A percentile compares a stretch with the other conserved stretches of the same genome.
These are phyloP conservation scores for Rosellinia necatrix DNA, from an alignment of 2,329 filamentous ascomycete genomes.

Conservation along the genomic window DNA sequence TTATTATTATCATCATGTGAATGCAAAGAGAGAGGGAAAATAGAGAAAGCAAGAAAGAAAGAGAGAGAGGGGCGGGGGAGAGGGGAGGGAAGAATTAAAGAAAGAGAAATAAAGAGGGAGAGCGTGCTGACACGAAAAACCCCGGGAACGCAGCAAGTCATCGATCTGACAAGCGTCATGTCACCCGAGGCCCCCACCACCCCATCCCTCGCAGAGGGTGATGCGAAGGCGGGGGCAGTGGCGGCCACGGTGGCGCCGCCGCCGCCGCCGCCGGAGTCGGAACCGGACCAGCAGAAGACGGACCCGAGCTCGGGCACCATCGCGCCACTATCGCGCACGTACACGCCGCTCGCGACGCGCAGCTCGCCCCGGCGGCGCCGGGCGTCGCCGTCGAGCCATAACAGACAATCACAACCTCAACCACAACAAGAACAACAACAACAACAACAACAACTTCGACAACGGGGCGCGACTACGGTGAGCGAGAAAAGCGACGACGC, in stretches of 20 bases:
- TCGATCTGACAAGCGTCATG: constrained; percentile 22
- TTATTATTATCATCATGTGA: too few relatives aligned
- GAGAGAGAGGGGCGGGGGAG: too few relatives aligned
- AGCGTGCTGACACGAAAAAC: not conserved
- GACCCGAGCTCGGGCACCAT: constrained; percentile 11
- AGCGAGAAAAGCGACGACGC: too few relatives aligned
- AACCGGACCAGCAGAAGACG: not conserved
- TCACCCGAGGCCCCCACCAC: constrained; percentile 9
- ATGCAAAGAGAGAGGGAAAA: too few relatives aligned
- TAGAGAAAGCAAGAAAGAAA: too few relatives aligned
- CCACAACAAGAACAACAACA: not conserved
- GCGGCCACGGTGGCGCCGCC: not conserved
- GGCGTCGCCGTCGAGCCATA: too few relatives aligned
- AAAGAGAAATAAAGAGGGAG: not conserved
- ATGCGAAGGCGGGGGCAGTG: not conserved
- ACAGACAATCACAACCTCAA: not conserved
- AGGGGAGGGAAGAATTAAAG: not conserved
- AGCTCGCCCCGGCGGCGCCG: too few relatives aligned
- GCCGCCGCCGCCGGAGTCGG: too few relatives aligned
- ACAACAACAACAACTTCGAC: not conserved
- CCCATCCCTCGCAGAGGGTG: not conserved
- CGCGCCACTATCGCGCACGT: constrained; percentile 12
- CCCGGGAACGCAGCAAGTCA: constrained; percentile 20
- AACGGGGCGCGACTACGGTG: not conserved
- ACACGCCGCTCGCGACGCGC: not conserved